Evolutionary conservation across 129 eudicot genomes (phyloP), one percentile per base, ranked within the genome.

Genomic region (Cynara cardunculus): DNA sequence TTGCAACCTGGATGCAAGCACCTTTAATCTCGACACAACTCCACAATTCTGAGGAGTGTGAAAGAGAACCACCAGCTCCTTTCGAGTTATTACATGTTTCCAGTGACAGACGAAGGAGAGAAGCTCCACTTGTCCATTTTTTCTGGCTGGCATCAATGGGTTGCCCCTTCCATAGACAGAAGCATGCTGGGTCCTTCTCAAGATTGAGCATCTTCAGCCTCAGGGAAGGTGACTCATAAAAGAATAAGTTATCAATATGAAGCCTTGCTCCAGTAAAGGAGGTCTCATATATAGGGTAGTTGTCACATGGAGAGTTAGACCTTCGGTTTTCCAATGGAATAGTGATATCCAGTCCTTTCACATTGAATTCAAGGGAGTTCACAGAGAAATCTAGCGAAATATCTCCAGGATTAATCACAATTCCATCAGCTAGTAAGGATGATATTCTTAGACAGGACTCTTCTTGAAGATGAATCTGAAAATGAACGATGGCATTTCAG

Each of bases 401-500:
- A 72, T 84, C 83, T 86, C 89, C 93, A 82, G 89, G 85, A 81
- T 85, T 89, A 25, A 84, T 88, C 56, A 92, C 86, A 77, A 95
- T 84, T 71, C 97, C 99, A 85, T 95, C 97, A 80, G 95, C 94
- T 86, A 95, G 83, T 44, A 95, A 89, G 19, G 99, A 95, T 66
- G 88, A 79, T 86, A 95, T 90, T 86, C 97, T 92, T 82, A 95
- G 76, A 84, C 97, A 95, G 72, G 99, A 95, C 82, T 90, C 99
- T 83, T 95, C 97, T 86, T 92, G 99, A 88, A 95, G 97, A 88
- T 92, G 91, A 72, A 95, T 88, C 99, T 95, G 97, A 59, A 82
- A 80, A 76, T 34, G 76, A 66, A 80, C 35, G 28, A 46, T 62
- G 35, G 71, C 53, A 69, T 59, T 78, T 76, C 70, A 64, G 82